Conservation (phyloP, 2,329 filamentous ascomycete species). For the Trichophyton verrucosum region DNA sequence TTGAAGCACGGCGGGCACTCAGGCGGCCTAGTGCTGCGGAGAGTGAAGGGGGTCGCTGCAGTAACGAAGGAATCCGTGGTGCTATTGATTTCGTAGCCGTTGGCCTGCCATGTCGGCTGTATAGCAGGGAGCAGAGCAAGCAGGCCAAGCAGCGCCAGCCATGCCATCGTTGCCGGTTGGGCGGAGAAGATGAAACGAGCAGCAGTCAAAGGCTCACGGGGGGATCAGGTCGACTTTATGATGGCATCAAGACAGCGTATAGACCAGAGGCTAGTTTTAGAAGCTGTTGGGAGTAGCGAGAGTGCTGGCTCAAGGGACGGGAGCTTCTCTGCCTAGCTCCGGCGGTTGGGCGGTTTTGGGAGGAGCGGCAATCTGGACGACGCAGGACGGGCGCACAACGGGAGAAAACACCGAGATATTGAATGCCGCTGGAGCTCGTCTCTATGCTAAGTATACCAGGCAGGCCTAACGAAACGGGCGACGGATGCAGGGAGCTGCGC, state of each 20-base stretch:
- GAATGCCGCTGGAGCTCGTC: background rate
- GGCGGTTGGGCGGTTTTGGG: background rate
- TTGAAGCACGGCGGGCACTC: conserved; percentile 62
- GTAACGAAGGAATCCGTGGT: conserved; percentile 49
- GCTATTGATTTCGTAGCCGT: conserved; percentile 37
- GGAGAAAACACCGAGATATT: too few relatives aligned
- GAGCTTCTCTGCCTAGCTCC: background rate
- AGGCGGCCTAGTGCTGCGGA: conserved; percentile 58
- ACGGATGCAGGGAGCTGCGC: background rate
- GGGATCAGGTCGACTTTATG: background rate
- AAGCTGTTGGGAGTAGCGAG: background rate
- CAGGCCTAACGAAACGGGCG: background rate
- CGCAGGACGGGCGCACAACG: background rate
- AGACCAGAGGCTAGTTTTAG: background rate
- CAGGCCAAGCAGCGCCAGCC: conserved; percentile 1
- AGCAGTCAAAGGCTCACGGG: background rate
- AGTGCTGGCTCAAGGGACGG: background rate
- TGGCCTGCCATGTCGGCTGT: conserved; percentile 18
- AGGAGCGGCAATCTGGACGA: background rate
- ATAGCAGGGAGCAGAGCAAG: conserved; percentile 14
- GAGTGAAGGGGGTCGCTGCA: conserved; percentile 42
- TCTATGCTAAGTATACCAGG: background rate
- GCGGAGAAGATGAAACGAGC: background rate
- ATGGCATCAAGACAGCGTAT: background rate
- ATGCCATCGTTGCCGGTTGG: conserved; percentile 10